Base-by-base conservation (phyloP, 2,329 filamentous ascomycete species). In the Phoma sp. region DNA sequence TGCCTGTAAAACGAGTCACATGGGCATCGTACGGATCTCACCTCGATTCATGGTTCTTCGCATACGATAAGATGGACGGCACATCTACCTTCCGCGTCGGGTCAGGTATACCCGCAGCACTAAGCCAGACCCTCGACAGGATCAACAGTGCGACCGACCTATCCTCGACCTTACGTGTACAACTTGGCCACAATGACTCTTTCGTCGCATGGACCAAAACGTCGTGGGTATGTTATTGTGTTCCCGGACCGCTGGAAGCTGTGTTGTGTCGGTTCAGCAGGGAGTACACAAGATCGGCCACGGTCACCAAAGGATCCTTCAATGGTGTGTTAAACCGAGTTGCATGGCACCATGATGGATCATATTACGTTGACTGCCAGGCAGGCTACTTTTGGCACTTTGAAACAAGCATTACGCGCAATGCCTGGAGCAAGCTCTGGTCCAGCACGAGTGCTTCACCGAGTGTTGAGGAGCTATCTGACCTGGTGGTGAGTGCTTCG, bases 21-120 rank as follows among this genome's bases (percentile, higher is more conserved):
- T 68, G 64, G 55, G 71, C 58, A 5, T 66, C 71, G 0, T 72
- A 67, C 32, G 68, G 70, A 28, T 56, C 48, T 36, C 30, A 49
- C 2, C 29, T 38, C 2, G 51, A 68, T 10, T 68, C 67, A 0
- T 74, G 63, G 64, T 72, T 73, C 60, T 62, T 72, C 25, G 43
- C 47, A 0, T 69, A 57, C 23, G 54, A 69, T 48, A 52, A 56
- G 36, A 25, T 23, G 10, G 40, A 66, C 25, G 62, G 64, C 18
- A 36, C 17, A 1, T 37, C 21, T 12, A 21, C 21, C 4, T 57
- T 56, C 28, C 57, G 51, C 11, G 34, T 53, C 36, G 66, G 67
- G 15, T 17, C 38, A 2, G 42, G 14, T 12, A 47, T 51, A 1
- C 67, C 65, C 6, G 5, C 11, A 4, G 42, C 52, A 2, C 38